Base-by-base conservation (phyloP, 331 rosid species). In the Telfairia occidentalis region DNA sequence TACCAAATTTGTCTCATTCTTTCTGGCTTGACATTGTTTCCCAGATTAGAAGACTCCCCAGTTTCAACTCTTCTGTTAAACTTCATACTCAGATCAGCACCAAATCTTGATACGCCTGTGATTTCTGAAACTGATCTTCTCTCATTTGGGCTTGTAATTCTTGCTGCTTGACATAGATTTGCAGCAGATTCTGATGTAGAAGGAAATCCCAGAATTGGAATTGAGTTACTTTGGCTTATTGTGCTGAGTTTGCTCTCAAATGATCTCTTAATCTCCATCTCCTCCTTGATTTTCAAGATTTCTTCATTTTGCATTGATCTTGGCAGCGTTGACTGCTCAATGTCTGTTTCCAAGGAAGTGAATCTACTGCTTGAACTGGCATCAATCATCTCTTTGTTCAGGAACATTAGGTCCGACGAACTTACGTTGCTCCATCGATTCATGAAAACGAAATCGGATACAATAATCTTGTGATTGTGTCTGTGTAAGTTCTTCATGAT, bases 101-200 rank as follows among this genome's bases (percentile, higher is more conserved):
- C 85, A 79, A 82, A 84, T 87, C 98, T 95, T 2, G 98, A 83
- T 9, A 87, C 65, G 24, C 55, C 90, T 19, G 84, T 83, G 83
- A 95, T 95, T 74, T 95, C 99, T 23, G 99, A 95, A 76, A 90
- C 81, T 64, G 96, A 90, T 83, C 99, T 86, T 82, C 80, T 90
- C 66, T 84, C 88, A 19, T 80, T 84, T 0, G 46, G 76, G 76
- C 72, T 84, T 70, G 78, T 66, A 76, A 78, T 73, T 40, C 91
- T 93, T 43, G 84, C 78, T 57, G 80, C 76, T 40, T 78, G 79
- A 37, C 64, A 55, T 0, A 80, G 75, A 74, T 69, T 81, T 54
- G 54, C 71, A 4, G 30, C 40, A 53, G 76, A 74, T 60, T 49
- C 83, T 71, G 90, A 80, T 32, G 70, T 6, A 64, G 80, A 65